Conservation (phyloP, 306 rosid genomes). For the Arachis hypogaea region DNA sequence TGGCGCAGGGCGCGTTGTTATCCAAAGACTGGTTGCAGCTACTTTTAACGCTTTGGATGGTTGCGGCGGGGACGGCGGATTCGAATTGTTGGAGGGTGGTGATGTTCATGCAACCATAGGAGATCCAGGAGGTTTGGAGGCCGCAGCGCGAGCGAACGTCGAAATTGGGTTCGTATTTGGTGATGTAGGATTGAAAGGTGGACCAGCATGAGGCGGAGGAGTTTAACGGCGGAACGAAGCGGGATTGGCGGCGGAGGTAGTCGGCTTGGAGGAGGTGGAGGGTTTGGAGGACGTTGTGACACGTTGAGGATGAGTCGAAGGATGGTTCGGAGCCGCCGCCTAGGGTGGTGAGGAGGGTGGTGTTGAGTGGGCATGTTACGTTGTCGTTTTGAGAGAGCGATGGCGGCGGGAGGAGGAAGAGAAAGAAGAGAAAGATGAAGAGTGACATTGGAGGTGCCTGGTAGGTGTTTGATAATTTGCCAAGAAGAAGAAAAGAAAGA, state of each 20-base stretch:
- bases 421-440: neutral
- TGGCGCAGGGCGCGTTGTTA: constrained; percentile 70
- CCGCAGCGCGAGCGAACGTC: constrained; percentile 42
- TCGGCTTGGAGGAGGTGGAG: constrained; percentile 69
- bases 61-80: neutral
- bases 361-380: constrained; percentile 73
- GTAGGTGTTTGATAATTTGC: no score
- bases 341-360: constrained; percentile 58
- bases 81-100: constrained; percentile 56
- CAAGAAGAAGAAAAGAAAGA: neutral
- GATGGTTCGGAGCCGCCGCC: constrained; percentile 34
- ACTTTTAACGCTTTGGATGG: neutral
- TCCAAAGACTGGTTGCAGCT: constrained; percentile 60
- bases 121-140: constrained; percentile 45
- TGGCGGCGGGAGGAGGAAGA: constrained; percentile 10
- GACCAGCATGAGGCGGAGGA: constrained; percentile 44
- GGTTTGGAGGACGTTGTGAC: constrained; percentile 61
- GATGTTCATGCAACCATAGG: constrained; percentile 79
- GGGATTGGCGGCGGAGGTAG: constrained; percentile 56
- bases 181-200: constrained; percentile 32
- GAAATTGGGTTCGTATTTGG: neutral
- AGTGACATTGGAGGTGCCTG: constrained; percentile 25
- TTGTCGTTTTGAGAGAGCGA: constrained; percentile 31
- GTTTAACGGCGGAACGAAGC: constrained; percentile 55
- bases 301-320: constrained; percentile 22